Base-by-base conservation (phyloP, 257 asterid species). In the Buddleja alternifolia region DNA sequence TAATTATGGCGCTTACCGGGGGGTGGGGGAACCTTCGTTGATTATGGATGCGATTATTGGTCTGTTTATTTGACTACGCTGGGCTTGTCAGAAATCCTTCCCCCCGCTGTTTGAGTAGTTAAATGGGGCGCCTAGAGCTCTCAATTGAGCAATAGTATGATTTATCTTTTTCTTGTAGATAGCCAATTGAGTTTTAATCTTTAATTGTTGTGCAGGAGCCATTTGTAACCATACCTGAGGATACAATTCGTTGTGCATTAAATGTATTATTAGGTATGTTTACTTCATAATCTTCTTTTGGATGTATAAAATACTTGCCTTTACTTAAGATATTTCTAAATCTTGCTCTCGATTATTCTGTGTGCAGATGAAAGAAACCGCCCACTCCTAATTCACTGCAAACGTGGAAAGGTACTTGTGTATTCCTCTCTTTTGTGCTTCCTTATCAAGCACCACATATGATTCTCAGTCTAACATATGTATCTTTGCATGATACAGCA, bases 301-400 rank as follows among this genome's bases (percentile, higher is more conserved):
- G 10, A 14, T 21, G 24, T 55, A 24, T 51, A 15, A 36, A 29
- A 16, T 12, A 23, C 1, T 41, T 15, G 25, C 51, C n/a, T 23
- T 41, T 45, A 50, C 61, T 20, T 37, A 32, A 39, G 23, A 16
- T 24, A 21, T 7, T 67, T 40, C 15, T 46, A 52, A 77, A 39
- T n/a, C 24, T 67, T 15, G 41, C 23, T 12, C 32, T 58, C 39
- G n/a, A 61, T 54, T 67, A 34, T 66, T 42, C 47, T 8, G 3
- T 41, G 15, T 57, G 50, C 82, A 92, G 97, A 92, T 79, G 90
- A 82, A 75, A 80, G 84, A 77, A 86, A 90, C 67, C 93, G 61
- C 44, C 98, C 98, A 0, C 83, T 88, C 47, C 83, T 92, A 63
- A 92, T 90, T 66, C 98, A 92, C 71, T 92, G 98, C 90, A 88